phyloP scores from a whole-genome alignment of 140 eudicot genomes.

The Senecio squalidus region DNA sequence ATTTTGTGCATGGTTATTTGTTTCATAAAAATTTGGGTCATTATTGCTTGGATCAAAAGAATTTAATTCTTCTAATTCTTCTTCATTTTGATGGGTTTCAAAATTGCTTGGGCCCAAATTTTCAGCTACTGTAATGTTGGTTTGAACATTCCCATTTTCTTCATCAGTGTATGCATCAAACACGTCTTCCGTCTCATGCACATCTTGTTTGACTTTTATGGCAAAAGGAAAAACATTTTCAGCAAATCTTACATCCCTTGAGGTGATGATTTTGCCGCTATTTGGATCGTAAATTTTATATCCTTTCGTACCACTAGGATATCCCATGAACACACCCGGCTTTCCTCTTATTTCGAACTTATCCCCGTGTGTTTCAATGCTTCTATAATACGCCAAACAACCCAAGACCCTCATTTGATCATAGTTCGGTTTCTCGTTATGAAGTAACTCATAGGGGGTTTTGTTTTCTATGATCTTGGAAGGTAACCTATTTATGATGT shows the following conservation, averaged over 20 bases:
- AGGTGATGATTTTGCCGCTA: neutral
- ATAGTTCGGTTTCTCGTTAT: neutral
- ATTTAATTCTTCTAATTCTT: neutral
- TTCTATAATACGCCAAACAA: neutral
- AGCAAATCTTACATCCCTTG: neutral
- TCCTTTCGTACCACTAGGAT: neutral
- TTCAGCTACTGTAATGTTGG: neutral
- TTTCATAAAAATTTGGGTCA: neutral
- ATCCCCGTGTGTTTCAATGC: neutral
- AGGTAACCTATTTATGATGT: neutral
- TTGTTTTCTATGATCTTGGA: neutral
- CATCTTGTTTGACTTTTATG: neutral
- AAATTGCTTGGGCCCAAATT: neutral
- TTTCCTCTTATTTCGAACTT: neutral
- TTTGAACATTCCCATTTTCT: neutral
- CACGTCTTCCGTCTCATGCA: neutral
- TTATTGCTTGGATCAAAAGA: neutral
- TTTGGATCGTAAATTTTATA: neutral
- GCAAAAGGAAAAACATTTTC: neutral
- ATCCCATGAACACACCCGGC: neutral
- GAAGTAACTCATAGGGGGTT: neutral
- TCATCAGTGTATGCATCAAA: neutral
- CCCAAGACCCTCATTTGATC: neutral
- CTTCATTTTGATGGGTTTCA: neutral
- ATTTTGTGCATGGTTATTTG: neutral